phyloP scores from a whole-genome alignment of 495 filamentous ascomycete species.

The Darksidea phi region DNA sequence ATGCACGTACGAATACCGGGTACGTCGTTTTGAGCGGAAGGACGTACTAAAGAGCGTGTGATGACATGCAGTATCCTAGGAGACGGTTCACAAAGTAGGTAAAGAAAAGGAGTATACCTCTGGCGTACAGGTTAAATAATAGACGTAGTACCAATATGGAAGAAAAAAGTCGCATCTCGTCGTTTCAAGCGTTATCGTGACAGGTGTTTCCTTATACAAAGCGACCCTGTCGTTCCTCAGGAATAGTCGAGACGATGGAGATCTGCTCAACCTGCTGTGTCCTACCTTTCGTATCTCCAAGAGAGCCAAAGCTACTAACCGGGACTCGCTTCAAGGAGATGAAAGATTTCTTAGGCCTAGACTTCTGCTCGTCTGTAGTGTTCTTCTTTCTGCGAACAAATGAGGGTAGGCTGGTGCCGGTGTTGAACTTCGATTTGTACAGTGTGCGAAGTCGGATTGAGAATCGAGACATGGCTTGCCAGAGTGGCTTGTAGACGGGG shows the following conservation, averaged over 20 bases:
- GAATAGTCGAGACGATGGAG: background rate
- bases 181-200: too few species aligned
- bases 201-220: too few species aligned
- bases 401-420: background rate
- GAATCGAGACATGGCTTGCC: background rate
- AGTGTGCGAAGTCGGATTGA: background rate
- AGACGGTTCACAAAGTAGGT: too few species aligned
- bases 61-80: too few species aligned
- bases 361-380: background rate
- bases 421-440: background rate
- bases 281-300: background rate
- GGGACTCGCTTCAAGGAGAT: background rate
- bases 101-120: too few species aligned
- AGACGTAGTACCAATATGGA: too few species aligned
- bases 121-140: too few species aligned
- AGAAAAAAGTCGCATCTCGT: too few species aligned
- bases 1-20: too few species aligned
- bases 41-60: too few species aligned
- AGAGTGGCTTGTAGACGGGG: background rate
- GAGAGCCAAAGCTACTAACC: background rate
- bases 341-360: background rate
- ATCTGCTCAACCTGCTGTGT: background rate
- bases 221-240: background rate
- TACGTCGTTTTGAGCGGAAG: too few species aligned
- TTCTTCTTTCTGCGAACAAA: background rate